Evolutionary conservation across 805 yeast species (phyloP).

Genomic region (Schwanniomyces polymorphus): DNA sequence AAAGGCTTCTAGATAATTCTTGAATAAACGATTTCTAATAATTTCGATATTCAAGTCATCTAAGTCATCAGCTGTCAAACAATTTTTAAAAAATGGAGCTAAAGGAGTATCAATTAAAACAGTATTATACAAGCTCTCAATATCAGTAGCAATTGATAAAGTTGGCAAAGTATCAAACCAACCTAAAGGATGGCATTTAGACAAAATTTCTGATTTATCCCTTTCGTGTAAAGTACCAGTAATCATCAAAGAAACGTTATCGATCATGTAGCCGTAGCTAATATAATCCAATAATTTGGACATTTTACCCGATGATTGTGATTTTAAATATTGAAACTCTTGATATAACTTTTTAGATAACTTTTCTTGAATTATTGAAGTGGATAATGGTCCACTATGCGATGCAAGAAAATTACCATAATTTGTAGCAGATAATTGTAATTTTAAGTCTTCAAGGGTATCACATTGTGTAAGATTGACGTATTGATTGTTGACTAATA

Average conservation of each 20-base stretch:
- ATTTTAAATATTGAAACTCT: conserved; percentile 82
- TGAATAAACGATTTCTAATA: conserved; percentile 85
- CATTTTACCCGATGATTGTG: conserved; percentile 80
- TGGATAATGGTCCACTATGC: conserved; percentile 78
- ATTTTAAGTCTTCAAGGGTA: conserved; percentile 85
- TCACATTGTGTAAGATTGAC: conserved; percentile 95
- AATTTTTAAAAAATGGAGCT: conserved; percentile 93
- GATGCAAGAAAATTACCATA: conserved; percentile 89
- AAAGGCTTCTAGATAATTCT: conserved; percentile 91
- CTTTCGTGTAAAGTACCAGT: conserved; percentile 97
- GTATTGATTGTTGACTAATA: conserved; percentile 77
- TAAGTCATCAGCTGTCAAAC: conserved; percentile 82
- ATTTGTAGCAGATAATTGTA: conserved; percentile 94
- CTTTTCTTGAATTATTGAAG: conserved; percentile 80
- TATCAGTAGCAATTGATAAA: conserved; percentile 89
- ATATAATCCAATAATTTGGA: conserved; percentile 87
- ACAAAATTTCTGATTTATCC: conserved; percentile 82
- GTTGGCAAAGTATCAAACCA: conserved; percentile 99
- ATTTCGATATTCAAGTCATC: conserved; percentile 96
- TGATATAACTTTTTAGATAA: conserved; percentile 72
- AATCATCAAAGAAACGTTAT: conserved; percentile 91
- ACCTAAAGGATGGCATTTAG: conserved; percentile 94
- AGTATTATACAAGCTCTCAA: conserved; percentile 87
- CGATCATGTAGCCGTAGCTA: conserved; percentile 97
- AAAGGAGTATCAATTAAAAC: conserved; percentile 95